Conservation (phyloP, 2,329 filamentous ascomycete genomes). For the Penicillium capsulatum region DNA sequence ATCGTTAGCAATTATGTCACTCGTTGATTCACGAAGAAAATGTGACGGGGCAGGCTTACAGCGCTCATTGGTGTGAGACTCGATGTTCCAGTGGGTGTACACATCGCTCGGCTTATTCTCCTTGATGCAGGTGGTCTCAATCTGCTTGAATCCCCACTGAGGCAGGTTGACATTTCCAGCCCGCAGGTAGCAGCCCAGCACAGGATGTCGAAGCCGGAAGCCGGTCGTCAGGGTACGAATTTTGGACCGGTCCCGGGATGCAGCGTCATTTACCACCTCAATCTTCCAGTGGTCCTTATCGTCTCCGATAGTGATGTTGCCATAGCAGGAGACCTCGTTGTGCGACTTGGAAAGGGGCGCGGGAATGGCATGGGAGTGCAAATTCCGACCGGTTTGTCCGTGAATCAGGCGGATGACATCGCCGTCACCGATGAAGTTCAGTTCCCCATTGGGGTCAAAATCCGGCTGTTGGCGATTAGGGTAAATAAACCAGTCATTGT, state of each 20-base stretch:
- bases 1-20: conserved; percentile 7
- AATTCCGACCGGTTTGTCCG: conserved; percentile 90
- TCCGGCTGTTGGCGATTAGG: conserved; percentile 76
- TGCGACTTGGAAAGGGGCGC: conserved; percentile 87
- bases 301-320: conserved; percentile 90
- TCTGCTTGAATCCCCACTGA: conserved; percentile 99
- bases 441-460: conserved; percentile 66
- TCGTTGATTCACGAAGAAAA: background rate
- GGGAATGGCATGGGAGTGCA: conserved; percentile 87
- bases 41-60: no score
- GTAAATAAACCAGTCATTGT: conserved; percentile 99
- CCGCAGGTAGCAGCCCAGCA: conserved; percentile 85
- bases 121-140: conserved; percentile 93
- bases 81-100: conserved; percentile 98
- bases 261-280: conserved; percentile 85
- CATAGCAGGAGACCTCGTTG: conserved; percentile 91
- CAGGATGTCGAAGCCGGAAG: conserved; percentile 79
- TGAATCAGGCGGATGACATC: conserved; percentile 83
- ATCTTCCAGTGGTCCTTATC: conserved; percentile 97
- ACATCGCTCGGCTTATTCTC: conserved; percentile 86
- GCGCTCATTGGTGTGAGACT: conserved; percentile 90
- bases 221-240: conserved; percentile 88
- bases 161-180: conserved; percentile 95
- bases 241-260: conserved; percentile 76
- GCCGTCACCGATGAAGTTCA: conserved; percentile 71